These are phyloP conservation scores for Hippophae tibetana DNA, from an alignment of 306 rosid species.

Conservation along the genomic window DNA sequence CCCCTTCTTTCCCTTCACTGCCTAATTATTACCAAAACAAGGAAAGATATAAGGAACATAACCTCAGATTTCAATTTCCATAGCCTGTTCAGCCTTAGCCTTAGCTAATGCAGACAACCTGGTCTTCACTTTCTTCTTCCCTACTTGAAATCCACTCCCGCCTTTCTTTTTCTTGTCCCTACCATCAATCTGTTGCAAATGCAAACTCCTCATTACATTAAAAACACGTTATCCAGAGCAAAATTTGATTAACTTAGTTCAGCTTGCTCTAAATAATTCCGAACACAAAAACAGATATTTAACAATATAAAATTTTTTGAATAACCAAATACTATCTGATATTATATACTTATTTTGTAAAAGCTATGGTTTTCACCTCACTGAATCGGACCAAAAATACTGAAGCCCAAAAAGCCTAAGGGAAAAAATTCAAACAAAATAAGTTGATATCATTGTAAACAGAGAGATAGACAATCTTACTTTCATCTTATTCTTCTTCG, in stretches of 20 bases:
- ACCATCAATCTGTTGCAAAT: constrained; percentile 50
- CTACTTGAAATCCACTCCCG: constrained; percentile 67
- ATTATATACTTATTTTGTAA: no score
- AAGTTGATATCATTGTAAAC: background rate
- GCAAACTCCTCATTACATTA: no score
- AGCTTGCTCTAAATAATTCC: no score
- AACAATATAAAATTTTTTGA: no score
- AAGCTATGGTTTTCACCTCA: no score
- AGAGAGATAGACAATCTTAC: constrained; percentile 17
- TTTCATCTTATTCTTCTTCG: constrained; percentile 73
- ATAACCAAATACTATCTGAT: no score
- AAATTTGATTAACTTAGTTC: no score
- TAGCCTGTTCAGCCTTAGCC: constrained; percentile 79
- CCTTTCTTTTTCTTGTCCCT: constrained; percentile 54
- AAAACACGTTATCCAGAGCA: no score
- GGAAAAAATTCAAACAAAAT: background rate
- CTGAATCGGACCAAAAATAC: no score
- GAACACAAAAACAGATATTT: no score
- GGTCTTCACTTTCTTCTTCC: constrained; percentile 77
- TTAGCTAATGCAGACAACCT: constrained; percentile 58
- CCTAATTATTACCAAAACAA: background rate
- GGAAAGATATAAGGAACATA: constrained; percentile 5
- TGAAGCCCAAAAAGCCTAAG: no score
- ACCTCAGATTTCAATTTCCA: constrained; percentile 79
- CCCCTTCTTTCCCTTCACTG: no score